Percentiles rank a stretch among this genome's conserved stretches.
Conservation (phyloP, 805 yeast species). For the Pichia ethanolica region DNA sequence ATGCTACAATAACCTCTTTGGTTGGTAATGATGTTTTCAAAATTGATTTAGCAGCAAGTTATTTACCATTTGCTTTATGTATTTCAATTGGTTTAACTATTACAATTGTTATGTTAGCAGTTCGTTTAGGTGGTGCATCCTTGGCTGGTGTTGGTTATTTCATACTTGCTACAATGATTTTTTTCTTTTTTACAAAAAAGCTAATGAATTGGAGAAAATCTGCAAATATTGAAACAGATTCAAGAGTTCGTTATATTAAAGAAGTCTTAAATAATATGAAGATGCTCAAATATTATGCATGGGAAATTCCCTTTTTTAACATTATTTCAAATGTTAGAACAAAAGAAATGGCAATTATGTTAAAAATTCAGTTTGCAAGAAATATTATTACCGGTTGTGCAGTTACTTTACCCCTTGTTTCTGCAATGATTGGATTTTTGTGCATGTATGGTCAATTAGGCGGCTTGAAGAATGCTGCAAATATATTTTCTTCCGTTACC, state of each 20-base stretch:
- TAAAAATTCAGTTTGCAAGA: constrained; percentile 57
- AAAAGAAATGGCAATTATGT: constrained; percentile 54
- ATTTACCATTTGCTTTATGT: constrained; percentile 54
- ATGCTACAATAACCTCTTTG: constrained; percentile 66
- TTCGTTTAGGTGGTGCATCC: constrained; percentile 66
- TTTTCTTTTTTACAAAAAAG: constrained; percentile 41
- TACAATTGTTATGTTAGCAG: constrained; percentile 54
- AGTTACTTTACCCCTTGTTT: constrained; percentile 57
- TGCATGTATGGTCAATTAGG: constrained; percentile 32
- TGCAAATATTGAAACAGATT: constrained; percentile 65
- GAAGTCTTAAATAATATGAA: constrained; percentile 76
- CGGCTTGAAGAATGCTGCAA: constrained; percentile 44
- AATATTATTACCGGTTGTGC: constrained; percentile 58
- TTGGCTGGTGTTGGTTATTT: constrained; percentile 61
- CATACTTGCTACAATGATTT: constrained; percentile 39
- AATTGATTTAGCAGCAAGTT: constrained; percentile 67
- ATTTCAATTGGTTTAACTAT: constrained; percentile 60
- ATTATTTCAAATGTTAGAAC: constrained; percentile 48
- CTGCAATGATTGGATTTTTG: constrained; percentile 56
- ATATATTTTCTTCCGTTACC: constrained; percentile 63
- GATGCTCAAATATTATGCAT: constrained; percentile 79
- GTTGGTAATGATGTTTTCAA: constrained; percentile 82
- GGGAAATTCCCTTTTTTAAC: constrained; percentile 76
- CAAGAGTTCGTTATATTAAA: constrained; percentile 65
- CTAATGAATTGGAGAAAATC: constrained; percentile 48